Evolutionary conservation across 495 filamentous ascomycete genomes (phyloP).

Genomic region (Hypoxylon lienhwacheense): DNA sequence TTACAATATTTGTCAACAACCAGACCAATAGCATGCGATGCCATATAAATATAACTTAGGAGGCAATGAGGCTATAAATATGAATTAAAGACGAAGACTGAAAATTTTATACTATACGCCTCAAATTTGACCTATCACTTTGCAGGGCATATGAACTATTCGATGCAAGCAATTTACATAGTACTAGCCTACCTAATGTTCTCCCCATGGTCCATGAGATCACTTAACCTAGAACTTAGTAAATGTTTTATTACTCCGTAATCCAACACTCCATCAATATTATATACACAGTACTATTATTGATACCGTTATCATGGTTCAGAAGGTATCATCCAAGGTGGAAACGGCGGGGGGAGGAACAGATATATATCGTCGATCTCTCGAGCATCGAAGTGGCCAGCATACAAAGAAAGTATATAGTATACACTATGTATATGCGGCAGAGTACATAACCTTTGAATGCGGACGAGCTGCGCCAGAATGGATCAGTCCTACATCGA

Average conservation of each 20-base stretch:
- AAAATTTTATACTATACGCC: too few species aligned
- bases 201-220: background rate
- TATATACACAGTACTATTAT: conserved; percentile 2
- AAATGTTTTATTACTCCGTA: conserved; percentile 17
- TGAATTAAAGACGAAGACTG: too few species aligned
- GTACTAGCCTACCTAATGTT: too few species aligned
- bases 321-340: conserved; percentile 16
- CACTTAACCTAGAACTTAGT: background rate
- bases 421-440: too few species aligned
- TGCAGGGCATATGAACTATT: background rate
- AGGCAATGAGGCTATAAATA: conserved; percentile 18
- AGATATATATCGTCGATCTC: too few species aligned
- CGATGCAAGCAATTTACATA: background rate
- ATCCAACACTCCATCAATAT: conserved; percentile 4
- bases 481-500: too few species aligned
- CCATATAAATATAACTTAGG: conserved; percentile 6
- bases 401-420: too few species aligned
- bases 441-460: too few species aligned
- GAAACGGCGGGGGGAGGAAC: conserved; percentile 2
- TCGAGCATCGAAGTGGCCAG: conserved; percentile 10
- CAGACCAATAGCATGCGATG: conserved; percentile 17
- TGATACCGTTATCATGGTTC: conserved; percentile 4
- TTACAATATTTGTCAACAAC: conserved; percentile 32
- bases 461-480: too few species aligned
- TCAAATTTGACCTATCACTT: background rate